Percentiles rank a stretch among this genome's conserved stretches.
Conservation (phyloP, 371 early-diverging fungal species). For the Rhizopus arrhizus region DNA sequence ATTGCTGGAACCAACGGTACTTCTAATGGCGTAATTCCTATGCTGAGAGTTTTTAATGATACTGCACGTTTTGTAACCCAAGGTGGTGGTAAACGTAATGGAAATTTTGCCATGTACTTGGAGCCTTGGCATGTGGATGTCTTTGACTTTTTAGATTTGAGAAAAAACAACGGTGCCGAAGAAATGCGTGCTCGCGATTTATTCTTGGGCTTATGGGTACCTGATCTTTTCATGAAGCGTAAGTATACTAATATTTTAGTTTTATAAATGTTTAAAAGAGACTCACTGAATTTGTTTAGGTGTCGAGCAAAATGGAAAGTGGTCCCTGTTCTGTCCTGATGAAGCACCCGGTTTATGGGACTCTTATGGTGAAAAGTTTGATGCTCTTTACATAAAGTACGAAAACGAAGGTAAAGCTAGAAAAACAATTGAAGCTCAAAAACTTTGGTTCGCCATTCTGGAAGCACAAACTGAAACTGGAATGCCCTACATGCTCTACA, state of each 20-base stretch:
- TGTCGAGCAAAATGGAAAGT: slow-evolving; percentile 92
- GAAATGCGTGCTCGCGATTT: slow-evolving; percentile 97
- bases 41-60: slow-evolving; percentile 98
- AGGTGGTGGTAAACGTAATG: slow-evolving; percentile 98
- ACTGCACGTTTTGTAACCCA: slow-evolving; percentile 99
- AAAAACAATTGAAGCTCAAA: slow-evolving; percentile 93
- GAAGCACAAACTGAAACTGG: slow-evolving; percentile 99
- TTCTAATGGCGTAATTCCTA: slow-evolving; percentile 98
- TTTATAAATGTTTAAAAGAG: too few species aligned
- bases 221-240: slow-evolving; percentile 99
- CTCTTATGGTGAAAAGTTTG: slow-evolving; percentile 96
- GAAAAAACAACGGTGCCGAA: slow-evolving; percentile 99
- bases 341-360: slow-evolving; percentile 94
- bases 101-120: slow-evolving; percentile 98
- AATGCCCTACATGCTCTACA: slow-evolving; percentile 99
- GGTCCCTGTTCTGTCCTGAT: slow-evolving; percentile 98
- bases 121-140: slow-evolving; percentile 99
- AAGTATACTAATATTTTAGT: neutral
- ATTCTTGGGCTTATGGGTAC: slow-evolving; percentile 98
- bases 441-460: slow-evolving; percentile 98
- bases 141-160: slow-evolving; percentile 96
- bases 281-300: slow-evolving; percentile 11
- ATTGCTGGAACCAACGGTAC: slow-evolving; percentile 98
- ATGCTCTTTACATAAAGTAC: slow-evolving; percentile 86
- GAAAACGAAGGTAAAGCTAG: slow-evolving; percentile 87